A percentile compares a stretch with the other conserved stretches of the same genome.
These are phyloP conservation scores for Notholithocarpus densiflorus DNA, from an alignment of 306 rosid species.

Conservation along the genomic window DNA sequence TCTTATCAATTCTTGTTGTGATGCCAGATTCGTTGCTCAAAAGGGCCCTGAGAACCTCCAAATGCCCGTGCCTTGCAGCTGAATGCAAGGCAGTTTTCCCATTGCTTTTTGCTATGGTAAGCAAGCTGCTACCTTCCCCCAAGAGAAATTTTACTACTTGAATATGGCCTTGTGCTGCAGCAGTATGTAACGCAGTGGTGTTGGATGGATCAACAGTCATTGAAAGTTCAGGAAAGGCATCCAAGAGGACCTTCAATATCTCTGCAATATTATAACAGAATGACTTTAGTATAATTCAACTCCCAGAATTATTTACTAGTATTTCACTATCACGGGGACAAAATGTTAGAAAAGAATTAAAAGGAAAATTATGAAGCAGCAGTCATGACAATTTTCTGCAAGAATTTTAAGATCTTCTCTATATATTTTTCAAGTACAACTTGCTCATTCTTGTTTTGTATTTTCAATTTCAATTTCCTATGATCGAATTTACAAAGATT, in stretches of 20 bases:
- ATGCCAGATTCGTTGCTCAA: constrained; percentile 54
- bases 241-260: constrained; percentile 60
- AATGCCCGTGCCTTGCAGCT: constrained; percentile 70
- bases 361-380: constrained; percentile 3
- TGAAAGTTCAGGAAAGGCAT: constrained; percentile 60
- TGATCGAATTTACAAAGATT: no score
- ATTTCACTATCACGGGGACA: constrained; percentile 1
- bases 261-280: constrained; percentile 40
- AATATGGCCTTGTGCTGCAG: constrained; percentile 70
- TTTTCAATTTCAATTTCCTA: not conserved
- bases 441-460: not conserved
- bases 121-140: constrained; percentile 41
- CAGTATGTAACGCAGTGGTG: constrained; percentile 79
- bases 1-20: constrained; percentile 53
- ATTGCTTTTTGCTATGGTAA: constrained; percentile 61
- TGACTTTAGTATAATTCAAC: not conserved
- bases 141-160: constrained; percentile 55
- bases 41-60: constrained; percentile 56
- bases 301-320: not conserved
- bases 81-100: constrained; percentile 82
- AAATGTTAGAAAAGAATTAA: not conserved
- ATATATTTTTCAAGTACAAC: not conserved
- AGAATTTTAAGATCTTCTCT: not conserved
- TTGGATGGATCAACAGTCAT: constrained; percentile 74
- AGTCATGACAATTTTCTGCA: not conserved